A percentile compares a stretch with the other conserved stretches of the same genome.
Evolutionary conservation across 176 grass and related monocot species (phyloP).

Genomic region (Juncus inflexus): DNA sequence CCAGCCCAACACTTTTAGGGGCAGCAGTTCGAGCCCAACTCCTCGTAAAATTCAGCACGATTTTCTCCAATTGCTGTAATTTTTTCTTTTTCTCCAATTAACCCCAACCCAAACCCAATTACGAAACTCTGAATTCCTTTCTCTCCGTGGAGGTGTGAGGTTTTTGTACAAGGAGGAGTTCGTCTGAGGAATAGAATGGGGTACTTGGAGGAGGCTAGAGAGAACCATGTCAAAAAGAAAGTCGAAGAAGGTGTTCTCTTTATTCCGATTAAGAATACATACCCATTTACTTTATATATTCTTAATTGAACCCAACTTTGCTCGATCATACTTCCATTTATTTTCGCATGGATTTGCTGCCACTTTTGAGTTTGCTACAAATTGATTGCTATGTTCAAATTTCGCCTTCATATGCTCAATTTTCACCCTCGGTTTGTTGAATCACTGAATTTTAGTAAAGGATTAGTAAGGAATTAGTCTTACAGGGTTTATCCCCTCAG

Average conservation of each 20-base stretch:
- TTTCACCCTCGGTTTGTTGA: too few species aligned
- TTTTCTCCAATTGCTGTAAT: too few species aligned
- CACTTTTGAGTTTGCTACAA: background rate
- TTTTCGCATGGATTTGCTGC: background rate
- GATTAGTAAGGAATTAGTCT: too few species aligned
- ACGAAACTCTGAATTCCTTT: background rate
- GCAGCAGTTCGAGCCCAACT: too few species aligned
- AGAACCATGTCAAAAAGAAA: constrained; percentile 99
- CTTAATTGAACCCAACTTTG: background rate
- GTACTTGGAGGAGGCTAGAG: constrained; percentile 81
- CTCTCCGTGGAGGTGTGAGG: background rate
- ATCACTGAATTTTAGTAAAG: too few species aligned
- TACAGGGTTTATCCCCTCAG: too few species aligned
- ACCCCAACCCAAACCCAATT: too few species aligned
- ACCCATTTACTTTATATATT: background rate
- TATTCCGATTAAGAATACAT: background rate
- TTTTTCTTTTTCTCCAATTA: background rate
- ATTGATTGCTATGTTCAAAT: too few species aligned
- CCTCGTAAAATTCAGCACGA: background rate
- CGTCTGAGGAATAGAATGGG: constrained; percentile 38
- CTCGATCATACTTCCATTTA: background rate
- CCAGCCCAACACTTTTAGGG: too few species aligned
- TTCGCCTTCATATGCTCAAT: too few species aligned
- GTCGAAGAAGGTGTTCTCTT: constrained; percentile 77
- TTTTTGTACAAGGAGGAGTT: too few species aligned